These are phyloP conservation scores for Plasmodium gallinaceum DNA, from an alignment of 169 alveolate species.

Conservation along the genomic window DNA sequence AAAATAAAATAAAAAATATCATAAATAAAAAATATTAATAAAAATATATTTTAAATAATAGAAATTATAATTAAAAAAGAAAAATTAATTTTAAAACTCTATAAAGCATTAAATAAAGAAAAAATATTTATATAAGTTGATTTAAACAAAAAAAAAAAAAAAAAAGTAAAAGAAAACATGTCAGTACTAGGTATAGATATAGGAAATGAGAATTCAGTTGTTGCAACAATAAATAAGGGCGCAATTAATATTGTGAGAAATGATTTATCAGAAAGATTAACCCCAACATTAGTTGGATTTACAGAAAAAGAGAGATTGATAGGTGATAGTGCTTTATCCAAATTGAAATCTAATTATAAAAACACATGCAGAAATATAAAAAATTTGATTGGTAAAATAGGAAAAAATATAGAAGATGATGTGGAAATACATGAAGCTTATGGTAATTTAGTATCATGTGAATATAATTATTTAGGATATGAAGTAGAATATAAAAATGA, in stretches of 20 bases:
- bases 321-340: slow-evolving; percentile 94
- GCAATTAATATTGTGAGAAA: slow-evolving; percentile 95
- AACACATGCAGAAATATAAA: slow-evolving; percentile 93
- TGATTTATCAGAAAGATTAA: slow-evolving; percentile 95
- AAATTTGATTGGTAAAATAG: slow-evolving; percentile 89
- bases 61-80: too few species aligned
- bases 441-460: slow-evolving; percentile 83
- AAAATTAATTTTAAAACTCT: too few species aligned
- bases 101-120: too few species aligned
- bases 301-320: slow-evolving; percentile 92
- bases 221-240: slow-evolving; percentile 96
- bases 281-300: slow-evolving; percentile 95
- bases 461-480: slow-evolving; percentile 85
- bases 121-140: too few species aligned
- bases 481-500: slow-evolving; percentile 88
- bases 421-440: slow-evolving; percentile 76
- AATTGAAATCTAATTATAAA: slow-evolving; percentile 89
- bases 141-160: too few species aligned
- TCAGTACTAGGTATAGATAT: slow-evolving; percentile 97
- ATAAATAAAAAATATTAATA: too few species aligned
- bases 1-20: too few species aligned
- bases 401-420: slow-evolving; percentile 70
- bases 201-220: slow-evolving; percentile 95
- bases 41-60: too few species aligned
- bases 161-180: slow-evolving; percentile 74